Evolutionary conservation across 495 filamentous ascomycete genomes (phyloP).

Genomic region (Collariella sp.): DNA sequence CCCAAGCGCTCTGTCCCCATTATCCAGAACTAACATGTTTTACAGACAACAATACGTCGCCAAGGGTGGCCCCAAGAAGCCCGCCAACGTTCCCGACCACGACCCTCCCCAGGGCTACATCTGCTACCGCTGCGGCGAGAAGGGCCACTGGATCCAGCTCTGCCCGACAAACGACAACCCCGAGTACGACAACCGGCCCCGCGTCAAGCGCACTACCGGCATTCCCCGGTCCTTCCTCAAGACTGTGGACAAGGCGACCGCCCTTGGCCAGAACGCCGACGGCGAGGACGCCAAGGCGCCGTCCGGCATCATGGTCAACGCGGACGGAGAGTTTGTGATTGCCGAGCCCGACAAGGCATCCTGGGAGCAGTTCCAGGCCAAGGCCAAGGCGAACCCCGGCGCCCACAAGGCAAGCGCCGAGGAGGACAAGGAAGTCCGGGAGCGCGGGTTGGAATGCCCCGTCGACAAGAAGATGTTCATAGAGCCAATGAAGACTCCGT

Average conservation of each 20-base stretch:
- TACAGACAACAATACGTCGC: slow-evolving; percentile 49
- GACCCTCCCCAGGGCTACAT: slow-evolving; percentile 88
- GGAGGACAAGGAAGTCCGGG: slow-evolving; percentile 68
- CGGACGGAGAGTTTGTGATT: slow-evolving; percentile 93
- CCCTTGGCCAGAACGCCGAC: slow-evolving; percentile 59
- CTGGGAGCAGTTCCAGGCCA: slow-evolving; percentile 95
- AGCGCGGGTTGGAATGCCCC: slow-evolving; percentile 80
- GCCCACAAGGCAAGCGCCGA: slow-evolving; percentile 61
- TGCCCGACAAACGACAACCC: slow-evolving; percentile 98
- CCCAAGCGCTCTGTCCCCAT: neutral
- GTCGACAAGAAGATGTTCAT: slow-evolving; percentile 95
- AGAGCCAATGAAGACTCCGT: slow-evolving; percentile 96
- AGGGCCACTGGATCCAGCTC: slow-evolving; percentile 96
- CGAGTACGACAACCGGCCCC: slow-evolving; percentile 80
- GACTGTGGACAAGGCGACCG: slow-evolving; percentile 82
- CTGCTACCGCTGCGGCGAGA: slow-evolving; percentile 96
- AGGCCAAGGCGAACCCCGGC: slow-evolving; percentile 72
- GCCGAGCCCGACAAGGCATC: slow-evolving; percentile 87
- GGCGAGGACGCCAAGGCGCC: slow-evolving; percentile 72
- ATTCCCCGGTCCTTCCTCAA: slow-evolving; percentile 90
- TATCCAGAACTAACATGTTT: slow-evolving; percentile 18
- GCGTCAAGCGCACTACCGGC: slow-evolving; percentile 90
- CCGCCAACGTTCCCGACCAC: slow-evolving; percentile 74
- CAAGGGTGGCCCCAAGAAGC: slow-evolving; percentile 48
- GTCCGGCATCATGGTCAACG: slow-evolving; percentile 87